Conservation (phyloP, 257 asterid species). For the Ligustrum vulgare region DNA sequence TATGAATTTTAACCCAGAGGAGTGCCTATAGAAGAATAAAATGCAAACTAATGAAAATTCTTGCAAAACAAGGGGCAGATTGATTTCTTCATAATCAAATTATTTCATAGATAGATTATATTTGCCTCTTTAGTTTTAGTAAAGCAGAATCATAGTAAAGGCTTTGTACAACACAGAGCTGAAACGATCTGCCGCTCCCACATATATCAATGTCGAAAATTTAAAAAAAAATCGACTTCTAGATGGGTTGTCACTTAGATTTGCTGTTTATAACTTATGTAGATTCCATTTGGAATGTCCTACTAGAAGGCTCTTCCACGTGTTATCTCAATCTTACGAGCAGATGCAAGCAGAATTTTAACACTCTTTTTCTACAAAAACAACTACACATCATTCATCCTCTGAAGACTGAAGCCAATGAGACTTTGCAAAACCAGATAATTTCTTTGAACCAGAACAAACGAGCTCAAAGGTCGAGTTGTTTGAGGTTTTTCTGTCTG, state of each 20-base stretch:
- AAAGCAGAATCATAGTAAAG: too few species aligned
- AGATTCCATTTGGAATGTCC: constrained; percentile 99
- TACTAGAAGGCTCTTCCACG: constrained; percentile 96
- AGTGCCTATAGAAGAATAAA: too few species aligned
- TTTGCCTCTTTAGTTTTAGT: too few species aligned
- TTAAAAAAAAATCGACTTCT: neutral
- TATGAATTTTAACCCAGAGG: neutral
- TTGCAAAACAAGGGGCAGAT: too few species aligned
- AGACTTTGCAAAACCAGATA: constrained; percentile 28
- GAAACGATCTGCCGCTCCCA: too few species aligned
- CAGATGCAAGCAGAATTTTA: constrained; percentile 60
- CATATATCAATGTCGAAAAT: too few species aligned
- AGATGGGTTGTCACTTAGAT: neutral
- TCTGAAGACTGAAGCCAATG: constrained; percentile 37
- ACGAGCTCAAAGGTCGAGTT: constrained; percentile 40
- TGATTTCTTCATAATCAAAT: too few species aligned
- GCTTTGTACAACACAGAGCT: too few species aligned
- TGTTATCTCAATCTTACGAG: constrained; percentile 59
- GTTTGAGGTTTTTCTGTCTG: constrained; percentile 52
- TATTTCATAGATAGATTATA: too few species aligned
- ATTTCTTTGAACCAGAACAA: constrained; percentile 26
- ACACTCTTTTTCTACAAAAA: constrained; percentile 31
- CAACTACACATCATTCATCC: constrained; percentile 30
- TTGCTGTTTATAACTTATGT: constrained; percentile 23
- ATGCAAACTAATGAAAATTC: too few species aligned